These are phyloP conservation scores for Hirsutella rhossiliensis DNA, from an alignment of 2,329 filamentous ascomycete species.

Conservation along the genomic window DNA sequence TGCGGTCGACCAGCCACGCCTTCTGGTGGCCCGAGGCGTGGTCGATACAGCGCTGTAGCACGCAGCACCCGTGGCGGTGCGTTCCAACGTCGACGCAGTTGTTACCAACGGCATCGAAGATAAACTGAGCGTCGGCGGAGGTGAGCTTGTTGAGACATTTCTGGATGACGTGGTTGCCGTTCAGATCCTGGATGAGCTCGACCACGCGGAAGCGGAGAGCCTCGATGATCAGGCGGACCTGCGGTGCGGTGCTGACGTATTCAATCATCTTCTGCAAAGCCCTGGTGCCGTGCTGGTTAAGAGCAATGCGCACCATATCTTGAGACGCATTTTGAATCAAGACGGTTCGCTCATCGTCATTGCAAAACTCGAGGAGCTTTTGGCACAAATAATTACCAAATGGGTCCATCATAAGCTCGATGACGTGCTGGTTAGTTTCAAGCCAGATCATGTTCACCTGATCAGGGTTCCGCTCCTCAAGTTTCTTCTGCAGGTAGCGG, in stretches of 20 bases:
- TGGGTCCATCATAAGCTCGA: constrained; percentile 97
- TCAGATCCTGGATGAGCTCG: constrained; percentile 89
- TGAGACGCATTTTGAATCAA: constrained; percentile 83
- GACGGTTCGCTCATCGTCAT: constrained; percentile 85
- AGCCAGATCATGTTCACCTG: constrained; percentile 87
- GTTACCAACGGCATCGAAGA: constrained; percentile 84
- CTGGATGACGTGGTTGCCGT: constrained; percentile 98
- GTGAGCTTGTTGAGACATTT: constrained; percentile 95
- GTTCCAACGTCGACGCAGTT: constrained; percentile 88
- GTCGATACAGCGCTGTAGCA: constrained; percentile 95
- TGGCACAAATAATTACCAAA: constrained; percentile 99
- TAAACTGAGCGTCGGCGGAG: constrained; percentile 79
- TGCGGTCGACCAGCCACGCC: constrained; percentile 70
- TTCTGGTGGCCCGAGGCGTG: constrained; percentile 89
- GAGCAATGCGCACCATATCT: constrained; percentile 81
- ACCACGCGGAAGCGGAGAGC: constrained; percentile 78
- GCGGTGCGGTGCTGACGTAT: constrained; percentile 74
- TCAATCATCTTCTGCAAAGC: constrained; percentile 99
- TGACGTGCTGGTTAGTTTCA: constrained; percentile 86
- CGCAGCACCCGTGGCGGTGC: constrained; percentile 94
- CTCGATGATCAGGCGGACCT: constrained; percentile 78
- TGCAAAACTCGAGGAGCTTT: constrained; percentile 92
- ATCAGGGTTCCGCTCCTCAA: constrained; percentile 77
- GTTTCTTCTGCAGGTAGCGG: constrained; percentile 90
- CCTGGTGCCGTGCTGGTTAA: constrained; percentile 94